Percentiles rank a stretch among this genome's conserved stretches.
phyloP scores from a whole-genome alignment of 2,329 filamentous ascomycete species.

The Aspergillus texensis region DNA sequence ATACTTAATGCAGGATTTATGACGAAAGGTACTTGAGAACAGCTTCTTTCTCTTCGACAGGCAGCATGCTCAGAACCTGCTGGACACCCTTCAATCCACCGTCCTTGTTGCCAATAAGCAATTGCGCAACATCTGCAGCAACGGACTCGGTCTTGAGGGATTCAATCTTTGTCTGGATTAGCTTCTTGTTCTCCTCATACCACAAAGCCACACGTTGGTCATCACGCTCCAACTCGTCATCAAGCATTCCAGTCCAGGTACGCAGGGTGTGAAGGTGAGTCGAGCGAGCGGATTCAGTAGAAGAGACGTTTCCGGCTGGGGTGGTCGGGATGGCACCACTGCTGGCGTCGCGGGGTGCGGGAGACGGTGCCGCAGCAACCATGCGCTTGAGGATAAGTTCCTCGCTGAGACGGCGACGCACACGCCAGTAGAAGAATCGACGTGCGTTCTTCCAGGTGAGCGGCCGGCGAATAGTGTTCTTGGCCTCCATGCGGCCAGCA shows the following conservation, averaged over 20 bases:
- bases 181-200: slow-evolving; percentile 94
- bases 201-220: slow-evolving; percentile 86
- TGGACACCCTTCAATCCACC: slow-evolving; percentile 82
- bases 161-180: slow-evolving; percentile 81
- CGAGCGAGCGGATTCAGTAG: slow-evolving; percentile 57
- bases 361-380: slow-evolving; percentile 50
- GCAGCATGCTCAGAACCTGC: slow-evolving; percentile 82
- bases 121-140: slow-evolving; percentile 68
- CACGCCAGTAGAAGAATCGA: slow-evolving; percentile 99
- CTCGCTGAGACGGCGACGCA: slow-evolving; percentile 93
- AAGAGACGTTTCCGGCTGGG: slow-evolving; percentile 29
- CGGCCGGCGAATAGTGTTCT: slow-evolving; percentile 83
- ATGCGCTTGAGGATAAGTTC: slow-evolving; percentile 96
- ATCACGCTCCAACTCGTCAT: slow-evolving; percentile 71
- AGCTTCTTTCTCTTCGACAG: slow-evolving; percentile 83
- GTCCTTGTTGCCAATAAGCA: slow-evolving; percentile 67
- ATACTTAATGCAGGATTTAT: background rate
- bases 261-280: slow-evolving; percentile 74
- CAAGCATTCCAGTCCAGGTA: slow-evolving; percentile 75
- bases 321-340: slow-evolving; percentile 46
- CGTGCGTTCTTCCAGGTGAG: slow-evolving; percentile 87
- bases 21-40: slow-evolving; percentile 62
- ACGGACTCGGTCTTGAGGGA: slow-evolving; percentile 75
- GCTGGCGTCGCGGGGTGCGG: slow-evolving; percentile 34
- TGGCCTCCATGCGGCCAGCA: slow-evolving; percentile 96